Evolutionary conservation across 371 early-diverging fungal species (phyloP).

Genomic region (Actinomortierella wolfii): DNA sequence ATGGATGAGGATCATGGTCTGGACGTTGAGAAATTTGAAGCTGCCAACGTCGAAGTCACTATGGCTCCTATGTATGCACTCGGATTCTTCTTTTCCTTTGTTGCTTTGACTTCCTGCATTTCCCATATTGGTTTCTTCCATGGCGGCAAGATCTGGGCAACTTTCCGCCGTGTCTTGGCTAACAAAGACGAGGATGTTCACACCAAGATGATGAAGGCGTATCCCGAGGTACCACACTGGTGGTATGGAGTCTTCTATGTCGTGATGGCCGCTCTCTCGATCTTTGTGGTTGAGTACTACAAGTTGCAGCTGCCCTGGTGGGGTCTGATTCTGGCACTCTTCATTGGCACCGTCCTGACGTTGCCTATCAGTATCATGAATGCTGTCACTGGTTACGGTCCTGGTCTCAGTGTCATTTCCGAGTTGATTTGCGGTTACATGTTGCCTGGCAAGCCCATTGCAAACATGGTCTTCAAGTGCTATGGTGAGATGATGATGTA

Average conservation of each 20-base stretch:
- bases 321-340: constrained; percentile 68
- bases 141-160: constrained; percentile 46
- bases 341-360: constrained; percentile 63
- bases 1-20: constrained; percentile 52
- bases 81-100: constrained; percentile 64
- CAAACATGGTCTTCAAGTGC: constrained; percentile 50
- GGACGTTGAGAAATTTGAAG: constrained; percentile 57
- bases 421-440: constrained; percentile 63
- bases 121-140: constrained; percentile 63
- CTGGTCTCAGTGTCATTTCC: constrained; percentile 75
- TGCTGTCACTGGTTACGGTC: constrained; percentile 71
- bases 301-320: constrained; percentile 67
- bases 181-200: constrained; percentile 68
- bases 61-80: constrained; percentile 76
- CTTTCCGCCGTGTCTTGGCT: constrained; percentile 10
- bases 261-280: constrained; percentile 58
- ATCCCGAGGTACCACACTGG: constrained; percentile 67
- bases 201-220: constrained; percentile 65
- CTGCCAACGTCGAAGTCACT: constrained; percentile 62
- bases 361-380: constrained; percentile 79
- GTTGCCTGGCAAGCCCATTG: constrained; percentile 55
- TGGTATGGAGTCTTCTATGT: constrained; percentile 72
- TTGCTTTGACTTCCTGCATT: constrained; percentile 60
- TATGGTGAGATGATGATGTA: constrained; percentile 56
- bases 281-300: constrained; percentile 61